Evolutionary conservation across 225 moss, liverwort and hornwort species (phyloP), one percentile per base, ranked within the genome.

Genomic region (Bryum argenteum): DNA sequence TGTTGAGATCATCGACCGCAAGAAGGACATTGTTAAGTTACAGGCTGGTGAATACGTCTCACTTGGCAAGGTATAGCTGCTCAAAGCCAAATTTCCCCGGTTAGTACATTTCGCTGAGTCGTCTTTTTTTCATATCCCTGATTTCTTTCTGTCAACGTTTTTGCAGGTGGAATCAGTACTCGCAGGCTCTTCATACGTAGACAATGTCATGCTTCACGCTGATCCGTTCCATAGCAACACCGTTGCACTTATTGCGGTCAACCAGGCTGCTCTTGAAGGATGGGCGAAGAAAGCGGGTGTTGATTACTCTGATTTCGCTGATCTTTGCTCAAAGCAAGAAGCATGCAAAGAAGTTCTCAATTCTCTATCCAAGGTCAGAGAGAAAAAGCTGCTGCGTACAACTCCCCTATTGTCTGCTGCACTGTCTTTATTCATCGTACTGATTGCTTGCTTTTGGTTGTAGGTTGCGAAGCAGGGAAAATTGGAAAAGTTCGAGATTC

Each of bases 41-140:
- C 97, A 98, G 77, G 91, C 91, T 70, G 97, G 97, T 63, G 97
- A 94, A 84, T 98, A 94, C 67, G 97, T 98, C 17, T 98, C 97
- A 48, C 89, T 98, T 21, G 97, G 97, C 67, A 98, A 98, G 89
- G 93, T 93, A 77, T 61, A 50, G 4, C 56, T 70, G 54, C 23
- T 48, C 64, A 70, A n/a, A n/a, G n/a, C n/a, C n/a, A n/a, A n/a
- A n/a, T n/a, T n/a, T n/a, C n/a, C n/a, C n/a, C n/a, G n/a, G n/a
- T n/a, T n/a, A n/a, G n/a, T n/a, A n/a, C 5, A 33, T 33, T 33
- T 33, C 33, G 33, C 0, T 33, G 5, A 15, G 2, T 24, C 23
- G 21, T 23, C 56, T 58, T 15, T 67, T 63, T 8, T 44, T 55
- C 37, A 14, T 64, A 17, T 2, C 6, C 63, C 65, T 61, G 22